Percentiles rank a stretch among this genome's conserved stretches.
These are phyloP conservation scores for Boletus edulis DNA, from an alignment of 768 basidiomycete genomes.

Conservation along the genomic window DNA sequence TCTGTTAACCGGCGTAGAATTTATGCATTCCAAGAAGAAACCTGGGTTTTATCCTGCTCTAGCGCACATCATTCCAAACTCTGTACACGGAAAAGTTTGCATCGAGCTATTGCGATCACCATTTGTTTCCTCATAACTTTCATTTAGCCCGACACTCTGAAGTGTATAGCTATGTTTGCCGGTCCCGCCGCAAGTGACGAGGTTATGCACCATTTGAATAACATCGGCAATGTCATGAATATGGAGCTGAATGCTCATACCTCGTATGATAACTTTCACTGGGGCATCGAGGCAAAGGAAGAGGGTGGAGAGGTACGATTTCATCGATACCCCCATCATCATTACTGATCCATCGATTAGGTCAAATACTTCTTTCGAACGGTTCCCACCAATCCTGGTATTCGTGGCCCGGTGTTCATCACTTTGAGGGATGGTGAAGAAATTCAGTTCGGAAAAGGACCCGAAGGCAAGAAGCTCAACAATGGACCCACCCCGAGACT, in stretches of 20 bases:
- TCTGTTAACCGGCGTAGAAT: not conserved
- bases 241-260: not conserved
- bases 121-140: not conserved
- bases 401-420: not conserved
- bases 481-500: not conserved
- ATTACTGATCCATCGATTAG: not conserved
- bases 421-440: constrained; percentile 4
- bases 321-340: not conserved
- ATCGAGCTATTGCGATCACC: not conserved
- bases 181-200: not conserved
- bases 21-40: not conserved
- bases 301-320: not conserved
- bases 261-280: not conserved
- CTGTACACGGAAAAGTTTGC: not conserved
- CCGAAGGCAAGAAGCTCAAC: not conserved
- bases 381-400: not conserved
- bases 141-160: not conserved
- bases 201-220: not conserved
- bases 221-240: not conserved
- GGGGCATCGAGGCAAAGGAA: constrained; percentile 3
- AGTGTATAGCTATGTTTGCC: constrained; percentile 3
- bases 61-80: not conserved
- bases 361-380: not conserved
- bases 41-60: too few relatives aligned
- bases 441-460: constrained; percentile 1